Conservation (phyloP, 805 yeast species). For the Nakazawaea ishiwadae region DNA sequence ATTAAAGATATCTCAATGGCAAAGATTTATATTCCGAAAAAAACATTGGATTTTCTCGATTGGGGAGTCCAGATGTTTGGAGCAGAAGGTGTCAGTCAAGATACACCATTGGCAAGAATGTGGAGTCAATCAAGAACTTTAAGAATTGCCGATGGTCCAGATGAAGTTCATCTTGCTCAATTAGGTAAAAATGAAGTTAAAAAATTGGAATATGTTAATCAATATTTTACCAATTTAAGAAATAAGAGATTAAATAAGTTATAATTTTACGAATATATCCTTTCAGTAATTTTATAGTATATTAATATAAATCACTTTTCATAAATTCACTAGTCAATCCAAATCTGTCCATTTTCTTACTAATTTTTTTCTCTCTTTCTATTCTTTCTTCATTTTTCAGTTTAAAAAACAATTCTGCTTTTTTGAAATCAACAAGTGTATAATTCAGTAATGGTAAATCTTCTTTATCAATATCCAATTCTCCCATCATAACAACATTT, state of each 20-base stretch:
- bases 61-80: slow-evolving; percentile 65
- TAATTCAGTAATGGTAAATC: slow-evolving; percentile 59
- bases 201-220: slow-evolving; percentile 30
- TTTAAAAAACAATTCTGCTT: slow-evolving; percentile 43
- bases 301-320: slow-evolving; percentile 48
- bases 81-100: slow-evolving; percentile 61
- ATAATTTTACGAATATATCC: too few relatives aligned
- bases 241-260: slow-evolving; percentile 12
- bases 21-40: slow-evolving; percentile 57
- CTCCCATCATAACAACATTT: slow-evolving; percentile 91
- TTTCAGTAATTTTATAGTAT: not conserved
- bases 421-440: slow-evolving; percentile 53
- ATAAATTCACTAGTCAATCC: slow-evolving; percentile 57
- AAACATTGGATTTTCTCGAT: slow-evolving; percentile 46
- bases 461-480: slow-evolving; percentile 83
- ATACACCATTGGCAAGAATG: slow-evolving; percentile 50
- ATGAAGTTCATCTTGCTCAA: slow-evolving; percentile 58
- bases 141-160: slow-evolving; percentile 67
- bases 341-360: slow-evolving; percentile 43
- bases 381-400: slow-evolving; percentile 27
- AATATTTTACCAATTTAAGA: slow-evolving; percentile 18
- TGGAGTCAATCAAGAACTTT: slow-evolving; percentile 51
- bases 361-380: slow-evolving; percentile 37
- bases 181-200: slow-evolving; percentile 45
- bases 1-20: slow-evolving; percentile 56